Base-by-base conservation (phyloP, 208 protist genomes). In the Acanthamoeba royreba region DNA sequence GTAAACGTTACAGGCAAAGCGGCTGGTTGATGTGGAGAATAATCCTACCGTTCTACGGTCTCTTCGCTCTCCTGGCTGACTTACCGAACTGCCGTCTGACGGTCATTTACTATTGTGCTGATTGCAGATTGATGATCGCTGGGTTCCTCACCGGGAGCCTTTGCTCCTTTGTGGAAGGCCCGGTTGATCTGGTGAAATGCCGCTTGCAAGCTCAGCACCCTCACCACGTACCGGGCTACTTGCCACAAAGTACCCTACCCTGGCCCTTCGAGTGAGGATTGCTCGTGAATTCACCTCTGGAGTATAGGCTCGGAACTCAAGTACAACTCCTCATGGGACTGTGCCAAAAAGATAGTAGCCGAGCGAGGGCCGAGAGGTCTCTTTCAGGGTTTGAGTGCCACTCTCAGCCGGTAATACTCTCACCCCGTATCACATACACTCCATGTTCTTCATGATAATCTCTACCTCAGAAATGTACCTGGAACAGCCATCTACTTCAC, bases 301-400 rank as follows among this genome's bases (percentile, higher is more conserved):
- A 40, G 66, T 79, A 43, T 22, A 3, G 66, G n/a, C n/a, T n/a
- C n/a, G n/a, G n/a, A n/a, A 85, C 43, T 85, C n/a, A 13, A 55
- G 49, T 91, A 91, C 52, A 69, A 72, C 33, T 91, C 85, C 13
- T 92, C 88, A 28, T 92, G 88, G 88, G 88, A 74, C 9, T 92
- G 88, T n/a, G 42, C 47, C 45, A 49, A 61, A 28, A 52, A n/a
- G 63, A 92, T 92, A 22, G 53, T 92, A 7, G 15, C 88, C 40
- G 46, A 74, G 28, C 63, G 63, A 8, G 88, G 88, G 9, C 19
- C 58, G 63, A 25, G 40, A 5, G 88, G 88, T 9, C 17, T 92
- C 28, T 92, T 66, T 22, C 88, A 92, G 61, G 88, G 88, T 25
- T 61, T 92, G 38, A 31, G 43, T 19, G 88, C 88, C 38, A 92